Evolutionary conservation across 441 rosid species (phyloP).

Genomic region (Adansonia rubrostipa): DNA sequence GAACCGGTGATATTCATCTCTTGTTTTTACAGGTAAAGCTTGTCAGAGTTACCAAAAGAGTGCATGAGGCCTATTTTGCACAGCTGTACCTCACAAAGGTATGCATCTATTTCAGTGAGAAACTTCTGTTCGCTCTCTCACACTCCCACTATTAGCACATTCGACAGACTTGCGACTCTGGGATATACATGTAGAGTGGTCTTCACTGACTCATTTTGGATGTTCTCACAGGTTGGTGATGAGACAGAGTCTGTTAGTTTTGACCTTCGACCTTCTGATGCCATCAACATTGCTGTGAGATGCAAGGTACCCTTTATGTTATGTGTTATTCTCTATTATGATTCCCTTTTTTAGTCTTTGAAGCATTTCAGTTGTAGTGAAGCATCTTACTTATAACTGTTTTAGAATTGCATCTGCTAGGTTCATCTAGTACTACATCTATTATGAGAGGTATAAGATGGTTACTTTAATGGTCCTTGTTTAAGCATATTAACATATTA

Average conservation of each 20-base stretch:
- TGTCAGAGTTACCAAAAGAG: conserved; percentile 92
- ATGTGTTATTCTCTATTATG: background rate
- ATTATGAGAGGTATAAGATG: background rate
- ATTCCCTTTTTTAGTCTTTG: background rate
- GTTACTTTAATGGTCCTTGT: background rate
- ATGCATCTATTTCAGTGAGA: conserved; percentile 9
- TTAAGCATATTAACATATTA: background rate
- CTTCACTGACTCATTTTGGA: conserved; percentile 21
- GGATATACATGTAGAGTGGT: background rate
- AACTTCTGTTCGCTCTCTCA: conserved; percentile 23
- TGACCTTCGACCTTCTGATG: conserved; percentile 96
- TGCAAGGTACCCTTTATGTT: conserved; percentile 70
- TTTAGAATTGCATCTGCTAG: background rate
- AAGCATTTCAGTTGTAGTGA: background rate
- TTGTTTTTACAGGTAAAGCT: conserved; percentile 72
- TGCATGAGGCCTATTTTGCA: conserved; percentile 91
- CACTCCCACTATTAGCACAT: background rate
- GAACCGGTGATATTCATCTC: background rate
- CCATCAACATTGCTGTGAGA: conserved; percentile 94
- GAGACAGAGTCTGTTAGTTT: conserved; percentile 69
- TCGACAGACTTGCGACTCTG: background rate
- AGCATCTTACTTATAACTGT: background rate
- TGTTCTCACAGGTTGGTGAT: conserved; percentile 60
- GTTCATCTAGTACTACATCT: background rate
- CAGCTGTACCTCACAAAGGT: conserved; percentile 87